Percentiles rank a stretch among this genome's conserved stretches.
phyloP scores from a whole-genome alignment of 352 stramenopile genomes.

The Phytophthora constricta region DNA sequence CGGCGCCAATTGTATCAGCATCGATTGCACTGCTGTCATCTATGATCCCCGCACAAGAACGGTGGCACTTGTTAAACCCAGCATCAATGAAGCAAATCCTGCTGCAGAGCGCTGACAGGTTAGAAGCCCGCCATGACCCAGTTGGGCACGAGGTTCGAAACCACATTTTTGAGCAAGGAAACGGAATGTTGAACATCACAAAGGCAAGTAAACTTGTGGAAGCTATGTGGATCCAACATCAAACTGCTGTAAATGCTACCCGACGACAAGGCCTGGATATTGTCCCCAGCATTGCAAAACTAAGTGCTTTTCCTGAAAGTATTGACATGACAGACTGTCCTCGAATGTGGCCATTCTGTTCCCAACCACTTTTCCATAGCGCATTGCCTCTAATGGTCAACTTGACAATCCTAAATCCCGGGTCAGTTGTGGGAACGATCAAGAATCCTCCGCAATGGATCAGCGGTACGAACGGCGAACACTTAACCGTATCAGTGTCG shows the following conservation, averaged over 20 bases:
- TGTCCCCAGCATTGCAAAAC: conserved; percentile 26
- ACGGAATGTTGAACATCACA: conserved; percentile 74
- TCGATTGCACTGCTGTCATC: conserved; percentile 80
- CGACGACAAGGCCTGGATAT: conserved; percentile 2
- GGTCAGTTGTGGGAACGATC: conserved; percentile 53
- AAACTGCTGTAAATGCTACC: conserved; percentile 27
- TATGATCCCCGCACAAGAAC: conserved; percentile 58
- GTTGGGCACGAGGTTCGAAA: conserved; percentile 61
- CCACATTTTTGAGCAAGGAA: conserved; percentile 89
- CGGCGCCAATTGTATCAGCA: conserved; percentile 82
- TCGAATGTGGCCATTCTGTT: conserved; percentile 89
- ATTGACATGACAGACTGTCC: conserved; percentile 83
- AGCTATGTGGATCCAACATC: conserved; percentile 44
- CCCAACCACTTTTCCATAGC: conserved; percentile 77
- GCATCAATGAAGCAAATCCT: conserved; percentile 79
- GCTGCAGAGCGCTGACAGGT: conserved; percentile 55
- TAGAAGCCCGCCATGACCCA: conserved; percentile 40
- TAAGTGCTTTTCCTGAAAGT: conserved; percentile 64
- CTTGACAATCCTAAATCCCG: conserved; percentile 83
- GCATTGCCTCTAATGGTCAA: conserved; percentile 83
- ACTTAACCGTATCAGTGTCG: conserved; percentile 56
- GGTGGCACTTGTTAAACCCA: conserved; percentile 68
- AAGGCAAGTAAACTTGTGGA: conserved; percentile 56
- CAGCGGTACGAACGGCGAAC: conserved; percentile 50
- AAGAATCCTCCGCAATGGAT: conserved; percentile 61